Evolutionary conservation across 495 filamentous ascomycete species (phyloP).

Genomic region (Aspergillus coremiiformis): DNA sequence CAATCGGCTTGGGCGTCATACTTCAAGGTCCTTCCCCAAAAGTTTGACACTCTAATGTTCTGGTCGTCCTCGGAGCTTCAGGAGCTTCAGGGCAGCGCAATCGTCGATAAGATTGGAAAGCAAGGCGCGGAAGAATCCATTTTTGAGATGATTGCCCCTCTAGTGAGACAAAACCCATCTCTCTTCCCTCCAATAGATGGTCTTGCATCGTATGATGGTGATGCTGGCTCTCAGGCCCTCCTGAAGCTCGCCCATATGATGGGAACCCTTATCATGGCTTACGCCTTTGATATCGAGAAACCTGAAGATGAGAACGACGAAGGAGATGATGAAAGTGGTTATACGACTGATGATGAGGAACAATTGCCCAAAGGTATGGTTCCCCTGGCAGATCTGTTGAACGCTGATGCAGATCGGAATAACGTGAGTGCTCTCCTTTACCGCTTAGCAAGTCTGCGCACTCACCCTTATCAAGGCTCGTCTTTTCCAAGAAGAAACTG

Average conservation of each 20-base stretch:
- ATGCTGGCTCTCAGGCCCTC: conserved; percentile 44
- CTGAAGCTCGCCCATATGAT: conserved; percentile 63
- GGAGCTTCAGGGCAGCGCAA: conserved; percentile 69
- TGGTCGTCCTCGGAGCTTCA: conserved; percentile 67
- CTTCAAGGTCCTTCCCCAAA: conserved; percentile 66
- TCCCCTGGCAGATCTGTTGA: conserved; percentile 85
- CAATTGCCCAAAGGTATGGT: conserved; percentile 74
- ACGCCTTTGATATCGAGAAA: conserved; percentile 79
- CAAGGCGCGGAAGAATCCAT: conserved; percentile 64
- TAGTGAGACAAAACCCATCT: conserved; percentile 40
- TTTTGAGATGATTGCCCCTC: conserved; percentile 50
- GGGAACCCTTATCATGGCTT: conserved; percentile 87
- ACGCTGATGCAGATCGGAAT: conserved; percentile 81
- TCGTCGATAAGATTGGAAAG: conserved; percentile 72
- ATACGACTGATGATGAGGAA: conserved; percentile 62
- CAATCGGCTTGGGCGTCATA: conserved; percentile 72
- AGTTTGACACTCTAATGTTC: conserved; percentile 87
- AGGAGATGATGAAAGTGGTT: conserved; percentile 50
- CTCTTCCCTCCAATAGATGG: conserved; percentile 41
- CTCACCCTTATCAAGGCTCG: conserved; percentile 38
- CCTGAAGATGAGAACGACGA: conserved; percentile 47
- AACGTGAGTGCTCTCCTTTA: conserved; percentile 42
- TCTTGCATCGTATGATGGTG: conserved; percentile 44
- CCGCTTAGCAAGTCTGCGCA: not conserved
- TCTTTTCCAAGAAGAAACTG: conserved; percentile 61